phyloP scores from a whole-genome alignment of 768 basidiomycete species.

The Termitomyces sp. region DNA sequence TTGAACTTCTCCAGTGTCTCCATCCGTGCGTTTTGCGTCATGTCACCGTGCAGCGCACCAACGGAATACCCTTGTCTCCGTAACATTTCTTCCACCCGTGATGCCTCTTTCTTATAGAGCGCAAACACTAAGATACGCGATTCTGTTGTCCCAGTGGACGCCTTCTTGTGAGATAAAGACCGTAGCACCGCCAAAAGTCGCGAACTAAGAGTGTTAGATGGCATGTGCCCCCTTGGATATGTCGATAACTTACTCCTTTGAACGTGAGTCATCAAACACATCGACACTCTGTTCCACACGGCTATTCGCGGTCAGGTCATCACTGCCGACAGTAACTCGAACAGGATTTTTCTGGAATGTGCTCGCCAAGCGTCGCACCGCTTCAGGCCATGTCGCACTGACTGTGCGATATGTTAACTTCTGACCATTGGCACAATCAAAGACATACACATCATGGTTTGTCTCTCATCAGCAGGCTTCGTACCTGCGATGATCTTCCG shows the following conservation, averaged over 20 bases:
- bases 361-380: conserved; percentile 83
- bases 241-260: conserved; percentile 71
- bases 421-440: conserved; percentile 4
- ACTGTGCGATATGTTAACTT: conserved; percentile 43
- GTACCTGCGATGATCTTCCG: conserved; percentile 80
- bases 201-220: conserved; percentile 35
- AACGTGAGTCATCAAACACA: conserved; percentile 80
- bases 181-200: conserved; percentile 59
- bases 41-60: conserved; percentile 85
- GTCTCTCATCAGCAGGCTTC: conserved; percentile 64
- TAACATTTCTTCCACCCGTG: conserved; percentile 83
- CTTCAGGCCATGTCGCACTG: conserved; percentile 98
- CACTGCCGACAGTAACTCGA: conserved; percentile 91
- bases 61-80: conserved; percentile 72
- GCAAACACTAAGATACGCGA: conserved; percentile 88
- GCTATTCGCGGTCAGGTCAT: conserved; percentile 92
- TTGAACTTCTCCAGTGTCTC: conserved; percentile 86
- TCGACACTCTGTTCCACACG: conserved; percentile 92
- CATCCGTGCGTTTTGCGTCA: conserved; percentile 82
- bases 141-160: conserved; percentile 46
- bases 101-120: conserved; percentile 96
- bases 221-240: background rate
- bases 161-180: conserved; percentile 58
- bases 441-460: conserved; percentile 91
- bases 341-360: conserved; percentile 86